phyloP scores from a whole-genome alignment of 129 eudicot genomes.

The Tanacetum coccineum region DNA sequence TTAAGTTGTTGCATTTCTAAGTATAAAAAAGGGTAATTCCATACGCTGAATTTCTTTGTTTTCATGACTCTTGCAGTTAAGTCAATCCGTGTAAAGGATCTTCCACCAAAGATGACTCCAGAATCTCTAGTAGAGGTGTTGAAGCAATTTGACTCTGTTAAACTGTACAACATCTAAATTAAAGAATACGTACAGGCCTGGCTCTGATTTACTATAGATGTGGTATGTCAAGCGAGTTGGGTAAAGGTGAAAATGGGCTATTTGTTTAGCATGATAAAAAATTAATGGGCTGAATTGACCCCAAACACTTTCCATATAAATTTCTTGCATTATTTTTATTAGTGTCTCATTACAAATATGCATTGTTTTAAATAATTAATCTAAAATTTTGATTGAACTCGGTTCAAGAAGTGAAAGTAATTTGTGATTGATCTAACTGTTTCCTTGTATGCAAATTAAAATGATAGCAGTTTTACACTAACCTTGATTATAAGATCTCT shows the following conservation, averaged over 20 bases:
- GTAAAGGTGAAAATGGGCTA: not conserved
- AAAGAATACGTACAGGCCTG: slow-evolving; percentile 33
- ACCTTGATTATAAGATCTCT: slow-evolving; percentile 35
- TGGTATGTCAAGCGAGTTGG: no score
- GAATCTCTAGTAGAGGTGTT: slow-evolving; percentile 29
- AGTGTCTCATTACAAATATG: no score
- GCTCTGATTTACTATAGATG: not conserved
- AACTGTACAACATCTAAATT: slow-evolving; percentile 31
- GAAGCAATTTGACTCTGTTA: slow-evolving; percentile 32
- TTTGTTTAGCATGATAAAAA: not conserved
- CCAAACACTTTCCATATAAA: not conserved
- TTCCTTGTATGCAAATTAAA: no score
- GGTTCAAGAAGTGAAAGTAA: not conserved
- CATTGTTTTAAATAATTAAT: no score
- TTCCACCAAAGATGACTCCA: slow-evolving; percentile 30
- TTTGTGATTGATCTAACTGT: not conserved
- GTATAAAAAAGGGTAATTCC: not conserved
- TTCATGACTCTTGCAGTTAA: slow-evolving; percentile 24
- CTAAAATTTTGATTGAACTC: not conserved
- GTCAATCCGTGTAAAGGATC: slow-evolving; percentile 34
- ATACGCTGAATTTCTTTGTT: not conserved
- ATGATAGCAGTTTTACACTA: not conserved
- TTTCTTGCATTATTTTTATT: not conserved
- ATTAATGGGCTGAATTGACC: no score
- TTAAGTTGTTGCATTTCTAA: slow-evolving; percentile 4